Evolutionary conservation across 192 early-diverging fungal genomes (phyloP).

Genomic region (Oehlia diaphana): DNA sequence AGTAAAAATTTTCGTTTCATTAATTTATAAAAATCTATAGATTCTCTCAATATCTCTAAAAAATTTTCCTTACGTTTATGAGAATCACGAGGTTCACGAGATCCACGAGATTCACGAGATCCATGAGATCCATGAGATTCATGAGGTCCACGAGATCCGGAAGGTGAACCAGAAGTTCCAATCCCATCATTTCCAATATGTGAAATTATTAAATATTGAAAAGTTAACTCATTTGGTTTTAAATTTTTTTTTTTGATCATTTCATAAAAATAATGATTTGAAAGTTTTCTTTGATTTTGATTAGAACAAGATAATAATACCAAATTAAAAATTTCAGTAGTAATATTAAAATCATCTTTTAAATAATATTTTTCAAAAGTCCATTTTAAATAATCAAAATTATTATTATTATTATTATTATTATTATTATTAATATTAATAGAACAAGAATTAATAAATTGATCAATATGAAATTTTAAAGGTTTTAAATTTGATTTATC

Average conservation of each 20-base stretch:
- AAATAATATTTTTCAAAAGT: background rate
- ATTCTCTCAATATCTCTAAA: background rate
- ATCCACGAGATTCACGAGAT: too few relatives aligned
- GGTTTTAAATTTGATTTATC: too few relatives aligned
- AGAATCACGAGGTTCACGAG: background rate
- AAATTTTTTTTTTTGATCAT: background rate
- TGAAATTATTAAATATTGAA: background rate
- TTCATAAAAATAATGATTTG: background rate
- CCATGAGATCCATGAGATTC: too few relatives aligned
- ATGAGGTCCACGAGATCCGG: too few relatives aligned
- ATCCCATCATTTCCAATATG: background rate
- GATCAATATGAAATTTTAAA: too few relatives aligned
- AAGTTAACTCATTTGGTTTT: background rate
- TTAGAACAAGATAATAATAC: background rate
- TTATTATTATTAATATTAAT: too few relatives aligned
- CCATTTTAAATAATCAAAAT: background rate
- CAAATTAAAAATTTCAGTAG: background rate
- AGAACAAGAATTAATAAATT: too few relatives aligned
- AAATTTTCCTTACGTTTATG: background rate
- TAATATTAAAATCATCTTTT: background rate
- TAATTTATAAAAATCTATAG: background rate
- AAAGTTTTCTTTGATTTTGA: background rate
- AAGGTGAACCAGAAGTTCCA: background rate
- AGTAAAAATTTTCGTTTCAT: background rate
- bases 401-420: background rate